Percentiles rank a stretch among this genome's conserved stretches.
Evolutionary conservation across 2,329 filamentous ascomycete species (phyloP).

Genomic region (Sarocladium brachiariae): DNA sequence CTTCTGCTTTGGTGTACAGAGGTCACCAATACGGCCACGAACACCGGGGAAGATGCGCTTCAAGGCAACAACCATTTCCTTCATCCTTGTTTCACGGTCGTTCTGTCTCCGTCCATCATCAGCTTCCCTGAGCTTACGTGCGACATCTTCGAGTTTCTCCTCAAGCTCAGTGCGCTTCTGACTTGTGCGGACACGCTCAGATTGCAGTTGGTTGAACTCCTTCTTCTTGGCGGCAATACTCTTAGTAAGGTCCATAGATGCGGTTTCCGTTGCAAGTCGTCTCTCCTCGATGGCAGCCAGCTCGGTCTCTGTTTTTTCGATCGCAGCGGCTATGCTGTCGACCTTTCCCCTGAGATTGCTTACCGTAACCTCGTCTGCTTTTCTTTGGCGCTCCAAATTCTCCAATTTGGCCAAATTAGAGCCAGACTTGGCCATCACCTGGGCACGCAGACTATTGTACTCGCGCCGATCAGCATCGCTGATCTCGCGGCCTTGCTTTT

Average conservation of each 20-base stretch:
- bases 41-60: constrained; percentile 91
- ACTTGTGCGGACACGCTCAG: constrained; percentile 72
- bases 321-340: constrained; percentile 66
- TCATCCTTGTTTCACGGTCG: constrained; percentile 69
- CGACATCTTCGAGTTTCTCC: constrained; percentile 78
- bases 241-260: constrained; percentile 60
- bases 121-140: constrained; percentile 75
- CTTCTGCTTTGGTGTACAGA: constrained; percentile 95
- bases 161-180: constrained; percentile 84
- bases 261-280: constrained; percentile 53
- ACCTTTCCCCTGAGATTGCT: constrained; percentile 86
- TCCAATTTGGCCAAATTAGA: constrained; percentile 77
- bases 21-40: constrained; percentile 78
- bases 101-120: constrained; percentile 81
- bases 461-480: constrained; percentile 82
- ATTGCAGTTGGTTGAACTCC: constrained; percentile 77
- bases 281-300: constrained; percentile 62
- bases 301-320: constrained; percentile 69
- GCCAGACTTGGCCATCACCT: constrained; percentile 77
- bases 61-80: constrained; percentile 77
- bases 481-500: constrained; percentile 79
- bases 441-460: constrained; percentile 76
- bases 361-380: constrained; percentile 85
- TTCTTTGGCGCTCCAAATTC: constrained; percentile 79
- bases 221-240: constrained; percentile 89